Conservation (phyloP, 1,284 basidiomycete species). For the Austropuccinia psidii region DNA sequence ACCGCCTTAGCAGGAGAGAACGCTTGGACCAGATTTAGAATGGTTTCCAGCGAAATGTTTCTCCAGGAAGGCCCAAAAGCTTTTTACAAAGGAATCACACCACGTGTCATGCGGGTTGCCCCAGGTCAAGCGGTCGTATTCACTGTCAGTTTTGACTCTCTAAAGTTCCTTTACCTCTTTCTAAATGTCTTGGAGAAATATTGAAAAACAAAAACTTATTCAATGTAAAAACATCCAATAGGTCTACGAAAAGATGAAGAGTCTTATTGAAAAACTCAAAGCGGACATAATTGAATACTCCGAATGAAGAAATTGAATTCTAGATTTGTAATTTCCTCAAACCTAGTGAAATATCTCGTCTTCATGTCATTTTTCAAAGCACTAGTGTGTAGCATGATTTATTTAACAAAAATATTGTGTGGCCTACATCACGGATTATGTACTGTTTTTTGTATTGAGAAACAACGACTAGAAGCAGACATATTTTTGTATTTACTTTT, state of each 20-base stretch:
- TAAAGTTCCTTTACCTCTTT: not conserved
- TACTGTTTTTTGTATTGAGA: no score
- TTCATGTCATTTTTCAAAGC: no score
- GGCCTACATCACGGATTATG: no score
- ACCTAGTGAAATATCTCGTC: no score
- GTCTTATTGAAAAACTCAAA: constrained; percentile 33
- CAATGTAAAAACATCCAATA: not conserved
- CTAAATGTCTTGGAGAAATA: not conserved
- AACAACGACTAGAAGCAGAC: no score
- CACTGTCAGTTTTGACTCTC: constrained; percentile 46
- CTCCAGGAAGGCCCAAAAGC: constrained; percentile 75
- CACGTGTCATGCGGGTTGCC: constrained; percentile 88
- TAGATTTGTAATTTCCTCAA: no score
- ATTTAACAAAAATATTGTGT: no score
- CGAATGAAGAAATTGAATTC: no score
- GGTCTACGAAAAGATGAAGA: constrained; percentile 35
- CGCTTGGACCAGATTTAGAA: constrained; percentile 62
- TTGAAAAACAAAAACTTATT: not conserved
- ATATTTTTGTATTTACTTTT: no score
- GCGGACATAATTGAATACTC: constrained; percentile 26
- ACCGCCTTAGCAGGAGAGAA: constrained; percentile 67
- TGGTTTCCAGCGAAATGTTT: constrained; percentile 88
- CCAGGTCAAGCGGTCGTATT: constrained; percentile 63
- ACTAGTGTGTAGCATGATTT: no score
- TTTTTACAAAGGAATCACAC: constrained; percentile 94